These are phyloP conservation scores for Cystofilobasidium bisporidii DNA, from an alignment of 768 basidiomycete species.

Conservation along the genomic window DNA sequence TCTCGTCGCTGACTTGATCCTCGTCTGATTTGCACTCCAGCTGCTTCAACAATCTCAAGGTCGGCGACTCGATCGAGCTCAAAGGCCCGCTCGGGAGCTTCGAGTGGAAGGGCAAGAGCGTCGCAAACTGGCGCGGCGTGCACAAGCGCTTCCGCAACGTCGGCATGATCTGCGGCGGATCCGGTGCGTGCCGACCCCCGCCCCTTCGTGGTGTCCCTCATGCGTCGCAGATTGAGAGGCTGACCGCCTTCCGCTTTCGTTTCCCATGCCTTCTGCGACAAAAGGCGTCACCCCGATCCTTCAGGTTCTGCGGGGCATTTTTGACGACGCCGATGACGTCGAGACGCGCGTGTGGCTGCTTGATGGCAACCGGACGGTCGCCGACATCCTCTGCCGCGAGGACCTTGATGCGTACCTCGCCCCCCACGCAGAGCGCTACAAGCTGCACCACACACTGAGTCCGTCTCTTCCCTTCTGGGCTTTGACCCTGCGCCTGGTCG, in stretches of 20 bases:
- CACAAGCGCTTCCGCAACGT: conserved; percentile 42
- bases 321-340: conserved; percentile 42
- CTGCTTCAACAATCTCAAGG: conserved; percentile 45
- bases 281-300: conserved; percentile 55
- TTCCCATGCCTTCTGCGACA: too few species aligned
- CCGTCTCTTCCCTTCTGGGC: conserved; percentile 14
- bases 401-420: conserved; percentile 45
- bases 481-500: too few species aligned
- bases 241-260: too few species aligned
- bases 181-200: too few species aligned
- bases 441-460: conserved; percentile 46
- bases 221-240: too few species aligned
- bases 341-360: conserved; percentile 47
- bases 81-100: conserved; percentile 57
- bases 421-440: conserved; percentile 35
- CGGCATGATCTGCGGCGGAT: conserved; percentile 52
- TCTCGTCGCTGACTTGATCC: background rate
- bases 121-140: conserved; percentile 41
- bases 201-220: too few species aligned
- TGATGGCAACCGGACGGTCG: conserved; percentile 46
- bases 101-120: conserved; percentile 46
- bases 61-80: conserved; percentile 50
- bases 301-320: conserved; percentile 49
- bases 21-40: background rate
- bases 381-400: conserved; percentile 49